A percentile compares a stretch with the other conserved stretches of the same genome.
phyloP scores from a whole-genome alignment of 345 rosid genomes.

The Brassica nigra region DNA sequence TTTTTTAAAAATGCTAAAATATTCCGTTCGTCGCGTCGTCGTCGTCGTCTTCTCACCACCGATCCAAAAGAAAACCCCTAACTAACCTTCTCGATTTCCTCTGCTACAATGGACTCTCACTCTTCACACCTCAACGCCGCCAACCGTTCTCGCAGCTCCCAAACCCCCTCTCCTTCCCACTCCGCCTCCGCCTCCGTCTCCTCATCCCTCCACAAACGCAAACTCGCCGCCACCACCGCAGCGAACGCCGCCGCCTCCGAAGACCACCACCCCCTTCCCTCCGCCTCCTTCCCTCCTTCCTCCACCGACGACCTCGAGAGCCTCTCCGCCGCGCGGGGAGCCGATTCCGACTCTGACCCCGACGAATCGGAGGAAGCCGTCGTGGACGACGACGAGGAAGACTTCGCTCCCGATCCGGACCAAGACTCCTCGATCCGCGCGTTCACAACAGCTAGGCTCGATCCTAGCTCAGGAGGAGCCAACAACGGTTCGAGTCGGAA shows the following conservation, averaged over 20 bases:
- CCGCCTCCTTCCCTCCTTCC: slow-evolving; percentile 76
- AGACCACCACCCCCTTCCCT: slow-evolving; percentile 75
- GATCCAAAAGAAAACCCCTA: slow-evolving; percentile 20
- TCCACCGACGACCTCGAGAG: slow-evolving; percentile 98
- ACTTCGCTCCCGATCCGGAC: slow-evolving; percentile 58
- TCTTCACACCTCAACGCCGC: slow-evolving; percentile 79
- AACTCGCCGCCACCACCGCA: slow-evolving; percentile 61
- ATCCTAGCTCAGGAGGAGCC: slow-evolving; percentile 47
- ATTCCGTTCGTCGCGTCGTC: neutral
- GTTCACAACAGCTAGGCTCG: slow-evolving; percentile 87
- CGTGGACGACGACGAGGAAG: slow-evolving; percentile 93
- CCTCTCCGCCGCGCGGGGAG: slow-evolving; percentile 93
- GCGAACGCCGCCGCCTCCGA: slow-evolving; percentile 65
- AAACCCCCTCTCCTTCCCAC: slow-evolving; percentile 95
- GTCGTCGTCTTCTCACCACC: neutral
- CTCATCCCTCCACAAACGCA: slow-evolving; percentile 92
- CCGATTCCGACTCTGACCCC: slow-evolving; percentile 73
- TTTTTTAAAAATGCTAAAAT: too few relatives aligned
- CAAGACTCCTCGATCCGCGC: slow-evolving; percentile 85
- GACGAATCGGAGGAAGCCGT: slow-evolving; percentile 89
- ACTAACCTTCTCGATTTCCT: slow-evolving; percentile 23
- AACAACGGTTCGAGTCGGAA: slow-evolving; percentile 46
- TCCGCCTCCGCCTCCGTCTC: slow-evolving; percentile 94
- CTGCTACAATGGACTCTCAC: slow-evolving; percentile 56
- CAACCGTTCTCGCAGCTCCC: slow-evolving; percentile 73